Conservation (phyloP, 1,139 yeast species). For the Hyphopichia burtonii region DNA sequence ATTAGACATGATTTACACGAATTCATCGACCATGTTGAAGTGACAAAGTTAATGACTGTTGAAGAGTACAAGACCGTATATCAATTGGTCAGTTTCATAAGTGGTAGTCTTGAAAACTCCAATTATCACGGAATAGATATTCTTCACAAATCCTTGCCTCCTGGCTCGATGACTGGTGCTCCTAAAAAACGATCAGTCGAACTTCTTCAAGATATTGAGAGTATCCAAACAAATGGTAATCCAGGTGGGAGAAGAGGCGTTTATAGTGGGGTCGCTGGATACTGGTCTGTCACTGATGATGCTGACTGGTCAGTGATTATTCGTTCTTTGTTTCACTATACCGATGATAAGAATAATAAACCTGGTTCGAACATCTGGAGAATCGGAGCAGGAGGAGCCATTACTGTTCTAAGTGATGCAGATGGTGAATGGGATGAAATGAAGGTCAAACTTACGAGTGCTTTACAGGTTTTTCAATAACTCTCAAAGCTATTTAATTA, state of each 20-base stretch:
- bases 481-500: slow-evolving; percentile 43
- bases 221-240: slow-evolving; percentile 39
- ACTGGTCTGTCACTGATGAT: slow-evolving; percentile 85
- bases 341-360: slow-evolving; percentile 42
- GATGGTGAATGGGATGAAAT: slow-evolving; percentile 93
- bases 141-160: slow-evolving; percentile 78
- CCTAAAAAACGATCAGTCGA: slow-evolving; percentile 94
- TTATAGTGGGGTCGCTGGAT: slow-evolving; percentile 94
- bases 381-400: slow-evolving; percentile 98
- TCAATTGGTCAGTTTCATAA: slow-evolving; percentile 88
- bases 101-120: slow-evolving; percentile 50
- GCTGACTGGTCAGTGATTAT: slow-evolving; percentile 98
- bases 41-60: slow-evolving; percentile 80
- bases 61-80: slow-evolving; percentile 91
- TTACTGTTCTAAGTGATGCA: slow-evolving; percentile 80
- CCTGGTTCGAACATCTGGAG: slow-evolving; percentile 54
- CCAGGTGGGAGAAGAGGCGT: slow-evolving; percentile 67
- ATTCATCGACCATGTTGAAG: slow-evolving; percentile 64
- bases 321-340: slow-evolving; percentile 74
- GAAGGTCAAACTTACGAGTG: slow-evolving; percentile 76
- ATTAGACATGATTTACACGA: slow-evolving; percentile 88
- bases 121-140: slow-evolving; percentile 74
- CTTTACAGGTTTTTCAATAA: slow-evolving; percentile 58
- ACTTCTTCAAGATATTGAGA: slow-evolving; percentile 58
- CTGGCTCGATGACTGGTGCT: slow-evolving; percentile 99